Evolutionary conservation across 2,329 filamentous ascomycete genomes (phyloP).

Genomic region (Raffaelea albimanens): DNA sequence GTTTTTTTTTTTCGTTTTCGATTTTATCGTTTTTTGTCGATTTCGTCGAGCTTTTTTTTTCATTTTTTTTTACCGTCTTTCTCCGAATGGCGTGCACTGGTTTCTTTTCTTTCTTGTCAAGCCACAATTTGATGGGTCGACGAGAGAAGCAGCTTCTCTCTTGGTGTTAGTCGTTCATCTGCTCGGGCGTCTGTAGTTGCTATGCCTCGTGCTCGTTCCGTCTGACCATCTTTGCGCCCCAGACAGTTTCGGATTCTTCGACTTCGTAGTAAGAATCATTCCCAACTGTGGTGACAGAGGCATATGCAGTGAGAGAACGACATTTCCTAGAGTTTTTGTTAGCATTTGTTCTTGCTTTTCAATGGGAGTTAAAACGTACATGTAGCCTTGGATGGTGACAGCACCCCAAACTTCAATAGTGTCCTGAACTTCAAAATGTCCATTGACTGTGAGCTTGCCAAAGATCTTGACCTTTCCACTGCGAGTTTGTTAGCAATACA

Average conservation of each 20-base stretch:
- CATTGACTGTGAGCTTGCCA: conserved; percentile 34
- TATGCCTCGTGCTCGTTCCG: conserved; percentile 30
- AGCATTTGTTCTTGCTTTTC: neutral
- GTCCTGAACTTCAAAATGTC: conserved; percentile 30
- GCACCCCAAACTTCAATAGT: conserved; percentile 37
- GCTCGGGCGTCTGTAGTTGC: conserved; percentile 7
- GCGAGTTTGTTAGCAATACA: neutral
- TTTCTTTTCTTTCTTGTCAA: neutral
- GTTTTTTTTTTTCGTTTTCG: too few species aligned
- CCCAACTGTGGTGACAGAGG: conserved; percentile 36
- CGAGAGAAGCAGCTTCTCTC: neutral
- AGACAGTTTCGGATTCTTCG: conserved; percentile 31
- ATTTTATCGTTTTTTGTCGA: too few species aligned
- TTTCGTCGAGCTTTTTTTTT: too few species aligned
- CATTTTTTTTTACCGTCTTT: too few species aligned
- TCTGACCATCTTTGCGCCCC: conserved; percentile 31
- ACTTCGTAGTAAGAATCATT: conserved; percentile 32
- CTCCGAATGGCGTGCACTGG: neutral
- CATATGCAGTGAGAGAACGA: conserved; percentile 32
- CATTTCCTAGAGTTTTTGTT: conserved; percentile 24
- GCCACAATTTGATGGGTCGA: neutral
- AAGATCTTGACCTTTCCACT: conserved; percentile 37
- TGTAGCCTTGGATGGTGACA: conserved; percentile 31
- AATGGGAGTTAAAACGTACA: conserved; percentile 23
- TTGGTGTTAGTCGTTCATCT: neutral